Conservation (phyloP, 2,329 filamentous ascomycete species). For the Emergomyces pasteurianus region DNA sequence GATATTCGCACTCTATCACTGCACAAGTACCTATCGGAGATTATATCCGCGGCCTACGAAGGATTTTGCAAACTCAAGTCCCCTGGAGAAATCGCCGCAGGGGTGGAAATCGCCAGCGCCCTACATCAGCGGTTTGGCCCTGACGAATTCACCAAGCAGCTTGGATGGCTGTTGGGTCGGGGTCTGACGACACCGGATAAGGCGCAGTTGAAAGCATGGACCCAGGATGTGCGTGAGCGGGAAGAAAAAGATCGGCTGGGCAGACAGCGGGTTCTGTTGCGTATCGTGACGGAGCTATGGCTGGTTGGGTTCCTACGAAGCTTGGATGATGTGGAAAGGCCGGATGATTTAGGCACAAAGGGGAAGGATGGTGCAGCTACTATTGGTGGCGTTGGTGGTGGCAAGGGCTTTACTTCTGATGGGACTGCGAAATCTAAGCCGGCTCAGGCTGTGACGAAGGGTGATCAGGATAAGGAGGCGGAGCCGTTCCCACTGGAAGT, state of each 20-base stretch:
- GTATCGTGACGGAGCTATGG: slow-evolving; percentile 93
- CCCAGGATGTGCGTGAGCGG: slow-evolving; percentile 73
- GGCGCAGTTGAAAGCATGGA: slow-evolving; percentile 62
- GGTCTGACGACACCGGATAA: slow-evolving; percentile 87
- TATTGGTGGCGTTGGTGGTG: slow-evolving; percentile 19
- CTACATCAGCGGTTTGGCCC: slow-evolving; percentile 91
- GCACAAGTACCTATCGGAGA: slow-evolving; percentile 93
- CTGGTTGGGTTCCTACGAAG: slow-evolving; percentile 79
- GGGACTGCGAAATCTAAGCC: slow-evolving; percentile 50
- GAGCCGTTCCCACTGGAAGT: slow-evolving; percentile 96
- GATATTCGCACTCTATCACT: slow-evolving; percentile 84
- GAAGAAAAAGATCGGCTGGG: slow-evolving; percentile 90
- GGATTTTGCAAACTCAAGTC: slow-evolving; percentile 85
- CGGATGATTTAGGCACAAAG: slow-evolving; percentile 47
- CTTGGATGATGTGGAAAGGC: slow-evolving; percentile 55
- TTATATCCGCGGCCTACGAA: slow-evolving; percentile 91
- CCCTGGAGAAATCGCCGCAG: slow-evolving; percentile 80
- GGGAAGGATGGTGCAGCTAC: slow-evolving; percentile 39
- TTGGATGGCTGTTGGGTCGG: slow-evolving; percentile 85
- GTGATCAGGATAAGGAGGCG: slow-evolving; percentile 53
- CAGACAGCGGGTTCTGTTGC: slow-evolving; percentile 72
- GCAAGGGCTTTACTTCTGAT: slow-evolving; percentile 37
- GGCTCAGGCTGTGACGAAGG: slow-evolving; percentile 43
- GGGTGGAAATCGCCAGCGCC: slow-evolving; percentile 87
- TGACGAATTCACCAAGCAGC: slow-evolving; percentile 75